Percentiles rank a stretch among this genome's conserved stretches.
These are phyloP conservation scores for Scenedesmus sp. DNA, from an alignment of 163 green algal genomes.

Conservation along the genomic window DNA sequence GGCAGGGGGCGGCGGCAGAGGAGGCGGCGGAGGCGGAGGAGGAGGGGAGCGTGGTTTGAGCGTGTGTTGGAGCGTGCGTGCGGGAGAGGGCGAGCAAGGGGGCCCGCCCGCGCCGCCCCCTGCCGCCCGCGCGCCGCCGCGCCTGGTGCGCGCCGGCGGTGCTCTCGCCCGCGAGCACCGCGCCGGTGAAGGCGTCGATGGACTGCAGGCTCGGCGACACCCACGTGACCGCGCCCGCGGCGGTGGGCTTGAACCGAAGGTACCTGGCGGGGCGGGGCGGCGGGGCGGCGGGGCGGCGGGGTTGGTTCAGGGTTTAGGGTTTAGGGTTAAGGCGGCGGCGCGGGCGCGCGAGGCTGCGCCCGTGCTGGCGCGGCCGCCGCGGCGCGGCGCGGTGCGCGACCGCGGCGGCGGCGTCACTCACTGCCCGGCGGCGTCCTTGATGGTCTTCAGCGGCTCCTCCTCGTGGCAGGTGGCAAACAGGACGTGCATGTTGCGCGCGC, in stretches of 20 bases:
- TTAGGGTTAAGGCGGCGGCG: too few species aligned
- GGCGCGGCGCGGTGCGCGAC: too few species aligned
- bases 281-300: too few species aligned
- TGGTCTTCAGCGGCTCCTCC: constrained; percentile 54
- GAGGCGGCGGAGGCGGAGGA: not conserved
- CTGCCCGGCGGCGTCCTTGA: constrained; percentile 33
- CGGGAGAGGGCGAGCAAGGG: not conserved
- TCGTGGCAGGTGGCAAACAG: constrained; percentile 96
- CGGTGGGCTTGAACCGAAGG: constrained; percentile 68
- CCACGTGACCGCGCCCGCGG: constrained; percentile 70
- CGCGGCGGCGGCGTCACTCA: too few species aligned
- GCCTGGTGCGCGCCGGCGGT: too few species aligned
- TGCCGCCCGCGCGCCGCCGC: too few species aligned
- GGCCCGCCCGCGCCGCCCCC: not conserved
- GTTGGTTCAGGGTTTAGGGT: too few species aligned
- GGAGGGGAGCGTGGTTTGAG: too few species aligned
- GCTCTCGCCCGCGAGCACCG: constrained; percentile 16
- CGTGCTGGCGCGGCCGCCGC: too few species aligned
- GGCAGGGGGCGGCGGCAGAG: not conserved
- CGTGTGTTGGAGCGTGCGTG: too few species aligned
- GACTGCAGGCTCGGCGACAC: constrained; percentile 43
- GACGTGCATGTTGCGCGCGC: constrained; percentile 93
- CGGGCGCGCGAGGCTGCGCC: too few species aligned
- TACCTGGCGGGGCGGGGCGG: too few species aligned
- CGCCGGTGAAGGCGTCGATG: constrained; percentile 36